Evolutionary conservation across 2,329 filamentous ascomycete genomes (phyloP).

Genomic region (Aspergillus thermomutatus): DNA sequence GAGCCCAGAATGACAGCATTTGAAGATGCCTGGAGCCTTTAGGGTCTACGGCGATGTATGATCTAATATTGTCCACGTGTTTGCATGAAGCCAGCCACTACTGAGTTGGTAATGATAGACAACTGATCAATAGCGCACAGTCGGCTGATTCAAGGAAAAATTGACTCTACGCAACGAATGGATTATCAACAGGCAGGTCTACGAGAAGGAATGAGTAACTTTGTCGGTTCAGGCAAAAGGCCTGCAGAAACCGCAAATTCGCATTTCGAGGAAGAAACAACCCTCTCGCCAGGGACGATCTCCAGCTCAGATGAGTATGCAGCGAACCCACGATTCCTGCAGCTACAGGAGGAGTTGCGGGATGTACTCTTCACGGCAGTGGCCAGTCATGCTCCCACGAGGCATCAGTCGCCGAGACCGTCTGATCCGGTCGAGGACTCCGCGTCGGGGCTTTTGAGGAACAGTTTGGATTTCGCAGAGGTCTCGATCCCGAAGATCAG

Average conservation of each 20-base stretch:
- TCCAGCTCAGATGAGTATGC: conserved; percentile 25
- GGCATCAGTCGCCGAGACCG: conserved; percentile 29
- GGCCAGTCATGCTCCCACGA: conserved; percentile 38
- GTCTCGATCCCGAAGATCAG: conserved; percentile 32
- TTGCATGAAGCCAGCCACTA: background rate
- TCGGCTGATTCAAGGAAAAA: background rate
- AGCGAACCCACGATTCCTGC: conserved; percentile 40
- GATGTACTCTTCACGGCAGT: conserved; percentile 42
- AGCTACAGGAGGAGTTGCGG: conserved; percentile 43
- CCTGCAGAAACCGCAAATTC: background rate
- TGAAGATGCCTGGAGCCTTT: background rate
- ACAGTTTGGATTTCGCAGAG: conserved; percentile 19
- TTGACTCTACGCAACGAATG: background rate
- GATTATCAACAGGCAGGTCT: background rate
- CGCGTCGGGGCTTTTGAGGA: conserved; percentile 5
- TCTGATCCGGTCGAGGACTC: conserved; percentile 19
- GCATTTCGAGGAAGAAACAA: conserved; percentile 18
- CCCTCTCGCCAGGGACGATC: conserved; percentile 23
- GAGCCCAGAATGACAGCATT: background rate
- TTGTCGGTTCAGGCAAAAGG: background rate
- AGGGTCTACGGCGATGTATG: background rate
- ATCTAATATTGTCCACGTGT: too few relatives aligned
- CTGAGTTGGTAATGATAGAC: too few relatives aligned
- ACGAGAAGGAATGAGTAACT: background rate
- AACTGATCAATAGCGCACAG: background rate